These are phyloP conservation scores for Rhodofomes roseus DNA, from an alignment of 1,284 basidiomycete genomes.

Conservation along the genomic window DNA sequence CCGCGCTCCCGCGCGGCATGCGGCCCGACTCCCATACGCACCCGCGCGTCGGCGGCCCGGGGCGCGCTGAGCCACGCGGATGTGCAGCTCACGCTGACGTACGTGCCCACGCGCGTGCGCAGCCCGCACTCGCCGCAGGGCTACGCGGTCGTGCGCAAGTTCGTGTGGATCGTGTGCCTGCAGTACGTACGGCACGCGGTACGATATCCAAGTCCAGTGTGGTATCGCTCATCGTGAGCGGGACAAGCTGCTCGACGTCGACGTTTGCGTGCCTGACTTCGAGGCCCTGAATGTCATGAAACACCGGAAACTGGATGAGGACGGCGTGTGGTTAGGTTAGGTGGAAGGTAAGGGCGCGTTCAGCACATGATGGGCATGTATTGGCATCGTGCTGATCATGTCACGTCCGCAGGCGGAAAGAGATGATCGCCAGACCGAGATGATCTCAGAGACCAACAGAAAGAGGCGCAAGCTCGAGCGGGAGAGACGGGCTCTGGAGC, in stretches of 20 bases:
- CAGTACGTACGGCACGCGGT: no score
- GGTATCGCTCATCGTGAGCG: no score
- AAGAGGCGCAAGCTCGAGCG: constrained; percentile 79
- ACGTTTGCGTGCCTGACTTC: no score
- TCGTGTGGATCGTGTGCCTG: constrained; percentile 59
- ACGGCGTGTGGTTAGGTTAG: constrained; percentile 70
- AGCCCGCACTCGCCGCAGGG: constrained; percentile 59
- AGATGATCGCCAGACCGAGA: constrained; percentile 74
- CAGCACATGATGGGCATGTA: background rate
- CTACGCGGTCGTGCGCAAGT: constrained; percentile 50
- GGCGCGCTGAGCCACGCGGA: constrained; percentile 6
- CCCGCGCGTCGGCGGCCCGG: no score
- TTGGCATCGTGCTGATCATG: constrained; percentile 1
- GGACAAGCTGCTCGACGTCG: no score
- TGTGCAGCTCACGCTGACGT: constrained; percentile 41
- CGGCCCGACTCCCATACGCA: background rate
- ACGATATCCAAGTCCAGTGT: no score
- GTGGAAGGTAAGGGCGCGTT: constrained; percentile 58
- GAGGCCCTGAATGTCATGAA: constrained; percentile 56
- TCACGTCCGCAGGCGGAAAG: constrained; percentile 45
- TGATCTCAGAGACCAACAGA: constrained; percentile 81
- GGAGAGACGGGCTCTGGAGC: constrained; percentile 70
- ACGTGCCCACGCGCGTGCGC: constrained; percentile 40
- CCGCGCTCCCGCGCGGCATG: constrained; percentile 31
- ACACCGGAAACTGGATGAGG: constrained; percentile 57